Percentiles rank a stretch among this genome's conserved stretches.
Conservation (phyloP, 2,329 filamentous ascomycete genomes). For the Paecilomyces fulvus region DNA sequence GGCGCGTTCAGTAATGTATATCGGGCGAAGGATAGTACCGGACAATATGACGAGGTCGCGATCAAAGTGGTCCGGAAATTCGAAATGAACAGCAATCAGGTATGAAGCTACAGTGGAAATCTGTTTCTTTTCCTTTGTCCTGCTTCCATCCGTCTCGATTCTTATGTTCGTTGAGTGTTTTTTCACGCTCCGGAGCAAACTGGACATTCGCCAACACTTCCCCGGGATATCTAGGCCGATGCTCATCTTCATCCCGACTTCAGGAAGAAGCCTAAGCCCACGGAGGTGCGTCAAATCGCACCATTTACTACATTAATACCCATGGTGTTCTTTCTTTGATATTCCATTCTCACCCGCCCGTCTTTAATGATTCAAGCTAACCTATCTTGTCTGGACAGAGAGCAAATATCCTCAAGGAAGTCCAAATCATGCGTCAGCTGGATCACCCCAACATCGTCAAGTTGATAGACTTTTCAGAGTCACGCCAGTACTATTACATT, state of each 20-base stretch:
- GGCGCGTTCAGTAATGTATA: slow-evolving; percentile 99
- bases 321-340: slow-evolving; percentile 1
- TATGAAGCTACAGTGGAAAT: slow-evolving; percentile 48
- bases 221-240: slow-evolving; percentile 59
- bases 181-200: slow-evolving; percentile 14
- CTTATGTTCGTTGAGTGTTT: slow-evolving; percentile 18
- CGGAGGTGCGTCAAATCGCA: slow-evolving; percentile 72
- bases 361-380: slow-evolving; percentile 16
- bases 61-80: slow-evolving; percentile 99
- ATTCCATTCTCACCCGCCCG: slow-evolving; percentile 2
- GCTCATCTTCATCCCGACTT: slow-evolving; percentile 93
- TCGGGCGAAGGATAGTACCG: slow-evolving; percentile 67
- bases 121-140: slow-evolving; percentile 21
- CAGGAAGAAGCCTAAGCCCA: slow-evolving; percentile 87
- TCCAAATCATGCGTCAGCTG: slow-evolving; percentile 95
- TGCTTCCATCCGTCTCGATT: slow-evolving; percentile 13
- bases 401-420: slow-evolving; percentile 96
- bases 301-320: slow-evolving; percentile 6
- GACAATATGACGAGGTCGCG: slow-evolving; percentile 69
- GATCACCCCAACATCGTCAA: slow-evolving; percentile 96
- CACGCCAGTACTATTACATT: slow-evolving; percentile 93
- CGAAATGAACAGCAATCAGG: slow-evolving; percentile 98
- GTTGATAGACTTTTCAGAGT: slow-evolving; percentile 88
- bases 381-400: slow-evolving; percentile 48
- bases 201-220: slow-evolving; percentile 43